phyloP scores from a whole-genome alignment of 805 yeast genomes.

The Saccharomycopsis olivae region DNA sequence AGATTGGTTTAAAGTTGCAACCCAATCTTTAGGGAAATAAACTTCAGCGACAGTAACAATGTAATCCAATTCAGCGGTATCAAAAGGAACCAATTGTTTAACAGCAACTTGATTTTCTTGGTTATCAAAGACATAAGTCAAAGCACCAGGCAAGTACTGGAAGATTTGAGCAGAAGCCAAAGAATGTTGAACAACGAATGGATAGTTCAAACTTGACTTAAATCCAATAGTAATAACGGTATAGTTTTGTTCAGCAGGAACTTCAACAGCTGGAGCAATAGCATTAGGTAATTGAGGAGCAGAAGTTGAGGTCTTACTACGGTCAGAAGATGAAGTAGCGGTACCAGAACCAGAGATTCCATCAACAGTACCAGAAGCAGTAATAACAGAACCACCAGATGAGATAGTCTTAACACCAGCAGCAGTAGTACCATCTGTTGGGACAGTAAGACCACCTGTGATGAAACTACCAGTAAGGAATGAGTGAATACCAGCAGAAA shows the following conservation, averaged over 20 bases:
- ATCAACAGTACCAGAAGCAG: not conserved
- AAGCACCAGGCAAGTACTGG: slow-evolving; percentile 69
- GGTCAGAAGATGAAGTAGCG: not conserved
- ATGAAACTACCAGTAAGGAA: not conserved
- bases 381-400: not conserved
- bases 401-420: not conserved
- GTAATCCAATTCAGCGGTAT: slow-evolving; percentile 44
- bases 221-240: slow-evolving; percentile 67
- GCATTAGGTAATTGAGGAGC: slow-evolving; percentile 55
- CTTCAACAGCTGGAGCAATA: slow-evolving; percentile 48
- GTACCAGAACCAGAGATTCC: not conserved
- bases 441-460: not conserved
- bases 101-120: slow-evolving; percentile 40
- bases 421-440: not conserved
- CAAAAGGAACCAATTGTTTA: slow-evolving; percentile 64
- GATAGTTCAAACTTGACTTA: slow-evolving; percentile 68
- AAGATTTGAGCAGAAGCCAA: slow-evolving; percentile 77
- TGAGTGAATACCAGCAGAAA: no score
- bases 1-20: slow-evolving; percentile 24
- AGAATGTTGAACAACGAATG: slow-evolving; percentile 65
- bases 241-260: slow-evolving; percentile 37
- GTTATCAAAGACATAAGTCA: slow-evolving; percentile 49
- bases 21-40: slow-evolving; percentile 54
- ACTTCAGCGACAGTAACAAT: slow-evolving; percentile 83
- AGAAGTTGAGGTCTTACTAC: slow-evolving; percentile 19